phyloP scores from a whole-genome alignment of 202 grass and related monocot species.

The Tripidium arundinaceum region DNA sequence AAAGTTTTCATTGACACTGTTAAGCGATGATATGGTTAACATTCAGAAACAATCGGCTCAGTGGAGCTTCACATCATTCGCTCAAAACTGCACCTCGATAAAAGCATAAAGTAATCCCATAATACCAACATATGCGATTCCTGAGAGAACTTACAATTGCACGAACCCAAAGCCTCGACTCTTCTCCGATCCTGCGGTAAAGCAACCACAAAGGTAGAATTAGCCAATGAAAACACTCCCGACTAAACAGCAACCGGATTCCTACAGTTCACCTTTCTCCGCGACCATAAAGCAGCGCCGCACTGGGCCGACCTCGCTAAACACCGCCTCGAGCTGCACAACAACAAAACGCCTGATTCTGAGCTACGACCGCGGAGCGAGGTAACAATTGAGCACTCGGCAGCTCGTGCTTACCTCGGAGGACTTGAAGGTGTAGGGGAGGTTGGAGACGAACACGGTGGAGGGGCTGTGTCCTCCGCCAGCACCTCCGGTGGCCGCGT shows the following conservation, averaged over 20 bases:
- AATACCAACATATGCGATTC: not conserved
- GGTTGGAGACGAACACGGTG: constrained; percentile 88
- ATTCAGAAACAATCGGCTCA: not conserved
- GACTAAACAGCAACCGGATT: not conserved
- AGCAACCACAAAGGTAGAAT: not conserved
- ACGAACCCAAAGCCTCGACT: constrained; percentile 84
- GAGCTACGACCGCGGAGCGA: not conserved
- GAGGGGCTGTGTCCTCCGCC: constrained; percentile 53
- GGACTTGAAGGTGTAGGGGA: constrained; percentile 83
- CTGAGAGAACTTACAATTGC: constrained; percentile 71
- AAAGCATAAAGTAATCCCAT: not conserved
- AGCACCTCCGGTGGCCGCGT: not conserved
- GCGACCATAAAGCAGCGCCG: constrained; percentile 91
- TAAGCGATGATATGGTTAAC: not conserved
- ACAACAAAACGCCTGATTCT: not conserved
- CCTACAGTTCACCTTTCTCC: constrained; percentile 43
- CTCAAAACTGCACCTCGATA: not conserved
- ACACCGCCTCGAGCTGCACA: constrained; percentile 70
- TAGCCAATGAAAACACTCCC: not conserved
- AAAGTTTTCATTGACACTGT: not conserved
- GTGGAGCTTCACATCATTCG: not conserved
- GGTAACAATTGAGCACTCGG: not conserved
- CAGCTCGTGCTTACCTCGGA: constrained; percentile 44
- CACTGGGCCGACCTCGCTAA: constrained; percentile 83
- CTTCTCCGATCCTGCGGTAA: constrained; percentile 61